Conservation (phyloP, 768 basidiomycete genomes). For the Leccinum subgranulosum region DNA sequence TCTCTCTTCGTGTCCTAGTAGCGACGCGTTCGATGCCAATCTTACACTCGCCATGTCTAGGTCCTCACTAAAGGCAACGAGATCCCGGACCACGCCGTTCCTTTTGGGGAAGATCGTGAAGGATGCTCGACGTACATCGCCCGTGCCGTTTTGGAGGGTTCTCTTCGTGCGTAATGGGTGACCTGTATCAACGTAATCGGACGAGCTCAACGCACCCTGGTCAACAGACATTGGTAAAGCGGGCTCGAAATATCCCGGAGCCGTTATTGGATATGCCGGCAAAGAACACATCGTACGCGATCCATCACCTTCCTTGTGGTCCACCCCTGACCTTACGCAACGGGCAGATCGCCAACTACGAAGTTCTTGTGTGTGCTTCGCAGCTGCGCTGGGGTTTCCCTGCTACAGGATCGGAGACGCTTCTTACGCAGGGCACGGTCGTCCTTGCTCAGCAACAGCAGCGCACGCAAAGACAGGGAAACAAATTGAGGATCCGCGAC, state of each 20-base stretch:
- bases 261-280: constrained; percentile 32
- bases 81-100: constrained; percentile 34
- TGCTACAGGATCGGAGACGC: constrained; percentile 3
- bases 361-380: constrained; percentile 36
- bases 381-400: constrained; percentile 34
- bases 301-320: background rate
- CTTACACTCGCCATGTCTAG: constrained; percentile 2
- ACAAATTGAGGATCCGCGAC: background rate
- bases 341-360: constrained; percentile 29
- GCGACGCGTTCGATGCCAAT: background rate
- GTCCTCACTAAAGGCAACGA: constrained; percentile 27
- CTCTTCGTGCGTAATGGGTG: constrained; percentile 22
- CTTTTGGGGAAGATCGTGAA: constrained; percentile 31
- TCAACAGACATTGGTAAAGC: constrained; percentile 36
- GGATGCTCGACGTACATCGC: constrained; percentile 27
- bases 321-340: background rate
- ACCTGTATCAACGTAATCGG: background rate
- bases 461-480: background rate
- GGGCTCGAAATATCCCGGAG: constrained; percentile 30
- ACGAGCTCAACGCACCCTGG: background rate
- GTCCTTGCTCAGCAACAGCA: constrained; percentile 26
- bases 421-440: constrained; percentile 27
- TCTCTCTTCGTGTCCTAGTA: background rate
- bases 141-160: constrained; percentile 30
- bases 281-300: constrained; percentile 31